These are phyloP conservation scores for Elongisporangium undulatum DNA, from an alignment of 352 stramenopile species.

Conservation along the genomic window DNA sequence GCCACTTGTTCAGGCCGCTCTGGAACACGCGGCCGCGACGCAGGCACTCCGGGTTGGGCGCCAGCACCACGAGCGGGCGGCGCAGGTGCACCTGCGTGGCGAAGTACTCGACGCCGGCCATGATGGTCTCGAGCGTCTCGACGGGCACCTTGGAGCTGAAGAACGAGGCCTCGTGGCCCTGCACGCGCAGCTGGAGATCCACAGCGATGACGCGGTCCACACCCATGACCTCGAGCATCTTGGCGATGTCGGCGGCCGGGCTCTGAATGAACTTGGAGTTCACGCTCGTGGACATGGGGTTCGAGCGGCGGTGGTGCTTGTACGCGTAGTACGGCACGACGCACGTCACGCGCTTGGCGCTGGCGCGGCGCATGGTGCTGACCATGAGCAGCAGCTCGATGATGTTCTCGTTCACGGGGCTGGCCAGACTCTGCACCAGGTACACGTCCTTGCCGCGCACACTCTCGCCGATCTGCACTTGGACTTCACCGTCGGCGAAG, in stretches of 20 bases:
- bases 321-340: constrained; percentile 94
- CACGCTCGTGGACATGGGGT: constrained; percentile 82
- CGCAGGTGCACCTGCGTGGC: constrained; percentile 78
- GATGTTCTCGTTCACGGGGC: constrained; percentile 93
- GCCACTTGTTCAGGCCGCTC: constrained; percentile 83
- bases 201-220: constrained; percentile 93
- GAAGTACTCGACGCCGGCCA: constrained; percentile 91
- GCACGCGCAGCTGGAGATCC: constrained; percentile 89
- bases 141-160: constrained; percentile 90
- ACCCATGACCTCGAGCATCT: constrained; percentile 94
- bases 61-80: constrained; percentile 81
- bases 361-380: constrained; percentile 90
- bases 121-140: constrained; percentile 91
- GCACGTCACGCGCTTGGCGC: constrained; percentile 92
- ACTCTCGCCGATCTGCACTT: constrained; percentile 90
- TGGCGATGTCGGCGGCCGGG: constrained; percentile 83
- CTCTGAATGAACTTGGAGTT: constrained; percentile 92
- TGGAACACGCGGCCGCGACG: constrained; percentile 84
- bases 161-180: constrained; percentile 89
- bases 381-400: constrained; percentile 95
- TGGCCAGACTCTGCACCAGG: constrained; percentile 90
- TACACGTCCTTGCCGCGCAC: constrained; percentile 94
- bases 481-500: constrained; percentile 92
- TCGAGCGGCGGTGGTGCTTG: constrained; percentile 89
- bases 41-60: constrained; percentile 85